Evolutionary conservation across 805 yeast species (phyloP).

Genomic region (Myxozyma geophila): DNA sequence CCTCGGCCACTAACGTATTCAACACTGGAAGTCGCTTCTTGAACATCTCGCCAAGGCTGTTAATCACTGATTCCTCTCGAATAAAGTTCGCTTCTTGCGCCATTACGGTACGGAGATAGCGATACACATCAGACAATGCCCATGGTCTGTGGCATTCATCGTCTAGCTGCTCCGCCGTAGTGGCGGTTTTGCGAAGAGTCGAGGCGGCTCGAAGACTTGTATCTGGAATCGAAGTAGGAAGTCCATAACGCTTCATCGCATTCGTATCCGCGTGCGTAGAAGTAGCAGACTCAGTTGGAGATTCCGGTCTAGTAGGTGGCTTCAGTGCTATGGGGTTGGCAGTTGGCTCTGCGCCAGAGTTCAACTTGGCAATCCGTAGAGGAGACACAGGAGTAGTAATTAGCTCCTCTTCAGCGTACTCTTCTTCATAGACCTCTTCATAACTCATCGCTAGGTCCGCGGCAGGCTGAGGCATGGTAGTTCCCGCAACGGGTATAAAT

Average conservation of each 20-base stretch:
- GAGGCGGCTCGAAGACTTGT: background rate
- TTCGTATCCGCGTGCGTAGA: conserved; percentile 27
- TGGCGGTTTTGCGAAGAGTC: background rate
- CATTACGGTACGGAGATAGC: conserved; percentile 27
- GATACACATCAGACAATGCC: conserved; percentile 23
- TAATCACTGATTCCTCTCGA: conserved; percentile 32
- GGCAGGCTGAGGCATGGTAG: background rate
- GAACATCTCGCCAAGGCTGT: conserved; percentile 38
- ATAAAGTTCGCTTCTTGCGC: conserved; percentile 26
- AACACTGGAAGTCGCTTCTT: conserved; percentile 41
- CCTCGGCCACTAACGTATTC: conserved; percentile 43
- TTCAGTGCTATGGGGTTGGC: background rate
- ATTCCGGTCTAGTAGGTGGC: conserved; percentile 9
- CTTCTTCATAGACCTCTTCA: background rate
- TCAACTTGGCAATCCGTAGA: background rate
- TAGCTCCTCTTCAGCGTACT: background rate
- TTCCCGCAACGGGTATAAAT: conserved; percentile 4
- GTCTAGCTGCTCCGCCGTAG: background rate
- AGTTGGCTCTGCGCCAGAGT: no score
- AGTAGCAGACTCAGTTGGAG: conserved; percentile 27
- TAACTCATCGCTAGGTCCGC: background rate
- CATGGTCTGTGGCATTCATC: conserved; percentile 18
- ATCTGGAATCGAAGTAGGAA: conserved; percentile 19
- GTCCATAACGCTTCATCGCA: conserved; percentile 15
- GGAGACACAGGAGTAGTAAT: background rate